Base-by-base conservation (phyloP, 1,284 basidiomycete species). In the Apiotrichum montevideense region DNA sequence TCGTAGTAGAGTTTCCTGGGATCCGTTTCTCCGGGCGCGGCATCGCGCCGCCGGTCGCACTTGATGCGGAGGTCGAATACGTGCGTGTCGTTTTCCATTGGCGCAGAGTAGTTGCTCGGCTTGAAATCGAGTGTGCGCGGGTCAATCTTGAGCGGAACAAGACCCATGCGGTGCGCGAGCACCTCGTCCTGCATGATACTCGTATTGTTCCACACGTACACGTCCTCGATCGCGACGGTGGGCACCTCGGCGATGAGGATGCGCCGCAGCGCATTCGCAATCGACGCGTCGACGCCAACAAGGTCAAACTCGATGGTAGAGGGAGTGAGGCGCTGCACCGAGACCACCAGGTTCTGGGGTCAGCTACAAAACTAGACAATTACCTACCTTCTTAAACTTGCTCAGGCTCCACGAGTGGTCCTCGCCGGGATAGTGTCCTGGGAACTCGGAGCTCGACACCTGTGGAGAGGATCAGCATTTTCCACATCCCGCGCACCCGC, bases 201-300 rank as follows among this genome's bases (percentile, higher is more conserved):
- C 0, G 91, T 98, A 77, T 98, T 99, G 79, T 97, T 88, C 85
- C 87, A 97, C 2, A 96, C 82, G 75, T 93, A 98, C 7, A 92
- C 90, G 62, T 88, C 81, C 72, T 98, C 95, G 58, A 98, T 88
- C n/a, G 88, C 89, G 11, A 98, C 80, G 0, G 91, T 89, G 0
- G 93, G 93, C 0, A 96, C 94, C 82, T 99, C 95, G 33, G 96
- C 89, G 52, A 98, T 90, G 70, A 98, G 81, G 55, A 95, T 89
- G 57, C 95, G 81, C 45, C 96, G 83, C 64, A 97, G 84, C 0
- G 95, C 92, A 74, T 99, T 98, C 33, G 96, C 93, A 53, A 99
- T 89, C 35, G 89, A 89, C 0, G 96, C 90, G 76, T 99, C 96
- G 35, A 98, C 88, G 7, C 96, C 95, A 56, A 98, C 84, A 34